Evolutionary conservation across 1,284 basidiomycete genomes (phyloP).

Genomic region (Melampsora americana): DNA sequence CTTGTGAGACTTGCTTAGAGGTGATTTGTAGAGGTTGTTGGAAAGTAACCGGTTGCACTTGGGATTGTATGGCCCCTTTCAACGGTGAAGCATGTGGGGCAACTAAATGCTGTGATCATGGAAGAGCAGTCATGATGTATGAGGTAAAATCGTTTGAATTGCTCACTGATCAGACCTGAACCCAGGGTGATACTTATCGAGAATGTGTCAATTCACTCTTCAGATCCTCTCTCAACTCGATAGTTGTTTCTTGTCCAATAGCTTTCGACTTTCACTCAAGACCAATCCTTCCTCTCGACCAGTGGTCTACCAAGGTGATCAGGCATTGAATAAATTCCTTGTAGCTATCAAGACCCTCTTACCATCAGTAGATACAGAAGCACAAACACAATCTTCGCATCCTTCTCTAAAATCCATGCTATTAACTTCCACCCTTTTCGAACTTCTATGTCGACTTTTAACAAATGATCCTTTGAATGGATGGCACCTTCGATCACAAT

Average conservation of each 20-base stretch:
- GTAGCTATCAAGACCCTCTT: slow-evolving; percentile 5
- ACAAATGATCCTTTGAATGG: not conserved
- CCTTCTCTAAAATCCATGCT: slow-evolving; percentile 8
- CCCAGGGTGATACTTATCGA: not conserved
- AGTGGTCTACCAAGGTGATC: slow-evolving; percentile 17
- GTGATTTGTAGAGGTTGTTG: slow-evolving; percentile 28
- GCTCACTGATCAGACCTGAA: not conserved
- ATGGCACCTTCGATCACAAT: slow-evolving; percentile 5
- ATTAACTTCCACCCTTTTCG: slow-evolving; percentile 12
- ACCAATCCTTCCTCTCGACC: not conserved
- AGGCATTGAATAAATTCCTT: slow-evolving; percentile 25
- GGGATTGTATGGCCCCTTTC: slow-evolving; percentile 24
- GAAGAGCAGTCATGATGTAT: slow-evolving; percentile 22
- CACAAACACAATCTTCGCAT: not conserved
- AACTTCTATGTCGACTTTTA: not conserved
- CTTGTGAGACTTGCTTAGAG: slow-evolving; percentile 30
- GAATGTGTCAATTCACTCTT: not conserved
- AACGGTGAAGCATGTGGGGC: slow-evolving; percentile 8
- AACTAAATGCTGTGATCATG: slow-evolving; percentile 28
- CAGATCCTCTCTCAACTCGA: slow-evolving; percentile 28
- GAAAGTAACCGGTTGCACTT: slow-evolving; percentile 22
- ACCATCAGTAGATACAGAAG: not conserved
- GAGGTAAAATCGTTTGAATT: slow-evolving; percentile 21
- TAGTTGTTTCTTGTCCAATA: slow-evolving; percentile 23
- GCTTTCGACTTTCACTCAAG: slow-evolving; percentile 21